Conservation (phyloP, 2,329 filamentous ascomycete genomes). For the Tolypocladium ovalisporum region DNA sequence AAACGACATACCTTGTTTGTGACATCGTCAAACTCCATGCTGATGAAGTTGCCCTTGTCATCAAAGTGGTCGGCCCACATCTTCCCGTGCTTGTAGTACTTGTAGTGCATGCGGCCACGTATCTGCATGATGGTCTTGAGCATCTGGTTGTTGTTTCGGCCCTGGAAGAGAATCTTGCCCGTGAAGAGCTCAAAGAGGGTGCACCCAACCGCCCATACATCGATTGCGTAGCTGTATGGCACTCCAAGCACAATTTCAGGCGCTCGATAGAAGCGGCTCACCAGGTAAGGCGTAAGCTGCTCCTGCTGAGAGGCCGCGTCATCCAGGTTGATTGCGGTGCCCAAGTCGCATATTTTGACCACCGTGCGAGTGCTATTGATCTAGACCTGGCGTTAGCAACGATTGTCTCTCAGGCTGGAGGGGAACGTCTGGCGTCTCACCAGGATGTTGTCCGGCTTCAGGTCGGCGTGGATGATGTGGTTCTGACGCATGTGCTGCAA, state of each 20-base stretch:
- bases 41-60: slow-evolving; percentile 72
- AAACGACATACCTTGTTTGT: slow-evolving; percentile 59
- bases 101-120: slow-evolving; percentile 81
- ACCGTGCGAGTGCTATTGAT: slow-evolving; percentile 73
- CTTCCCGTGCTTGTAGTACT: slow-evolving; percentile 74
- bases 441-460: slow-evolving; percentile 96
- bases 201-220: slow-evolving; percentile 97
- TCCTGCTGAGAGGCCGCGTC: slow-evolving; percentile 63
- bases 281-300: slow-evolving; percentile 87
- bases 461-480: slow-evolving; percentile 87
- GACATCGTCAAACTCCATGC: slow-evolving; percentile 75
- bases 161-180: slow-evolving; percentile 92
- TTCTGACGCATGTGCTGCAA: slow-evolving; percentile 81
- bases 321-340: slow-evolving; percentile 84
- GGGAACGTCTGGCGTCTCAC: slow-evolving; percentile 30
- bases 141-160: slow-evolving; percentile 97
- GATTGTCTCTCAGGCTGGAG: background rate
- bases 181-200: slow-evolving; percentile 96
- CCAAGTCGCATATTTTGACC: slow-evolving; percentile 92
- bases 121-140: slow-evolving; percentile 92
- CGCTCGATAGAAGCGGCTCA: slow-evolving; percentile 93
- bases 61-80: slow-evolving; percentile 74
- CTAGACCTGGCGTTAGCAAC: slow-evolving; percentile 17
- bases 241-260: slow-evolving; percentile 97
- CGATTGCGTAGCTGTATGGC: slow-evolving; percentile 85